Evolutionary conservation across 306 rosid genomes (phyloP).

Genomic region (Pueraria montana): DNA sequence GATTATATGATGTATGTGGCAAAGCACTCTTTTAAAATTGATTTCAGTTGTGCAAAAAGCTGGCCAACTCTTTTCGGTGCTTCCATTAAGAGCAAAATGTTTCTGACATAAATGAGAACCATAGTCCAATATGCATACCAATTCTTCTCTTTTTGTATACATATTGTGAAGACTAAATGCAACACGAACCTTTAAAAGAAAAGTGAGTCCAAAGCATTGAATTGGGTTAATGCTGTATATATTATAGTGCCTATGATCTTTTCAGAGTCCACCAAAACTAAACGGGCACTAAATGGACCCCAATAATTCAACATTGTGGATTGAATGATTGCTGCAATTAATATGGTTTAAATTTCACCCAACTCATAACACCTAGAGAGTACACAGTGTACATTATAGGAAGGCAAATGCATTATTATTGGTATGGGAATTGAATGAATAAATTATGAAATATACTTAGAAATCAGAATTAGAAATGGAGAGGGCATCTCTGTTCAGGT

Average conservation of each 20-base stretch:
- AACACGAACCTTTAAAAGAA: neutral
- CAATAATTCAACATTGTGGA: neutral
- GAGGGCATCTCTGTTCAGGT: neutral
- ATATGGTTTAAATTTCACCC: constrained; percentile 9
- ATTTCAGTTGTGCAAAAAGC: neutral
- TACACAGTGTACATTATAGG: neutral
- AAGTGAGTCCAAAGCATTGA: neutral
- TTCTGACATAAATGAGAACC: neutral
- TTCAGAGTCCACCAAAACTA: constrained; percentile 20
- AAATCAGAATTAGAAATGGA: constrained; percentile 7
- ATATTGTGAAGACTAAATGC: neutral
- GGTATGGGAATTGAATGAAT: neutral
- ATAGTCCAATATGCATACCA: constrained; percentile 1
- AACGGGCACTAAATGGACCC: constrained; percentile 1
- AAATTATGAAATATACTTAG: neutral
- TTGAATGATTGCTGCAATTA: constrained; percentile 33
- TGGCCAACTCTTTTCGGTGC: neutral
- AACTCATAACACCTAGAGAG: constrained; percentile 14
- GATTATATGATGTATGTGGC: neutral
- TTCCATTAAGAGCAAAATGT: neutral
- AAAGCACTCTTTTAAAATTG: neutral
- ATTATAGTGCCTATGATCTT: neutral
- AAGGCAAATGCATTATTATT: constrained; percentile 25
- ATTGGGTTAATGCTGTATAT: neutral
- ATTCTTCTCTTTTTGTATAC: neutral